Evolutionary conservation across 345 rosid genomes (phyloP), one percentile per base, ranked within the genome.

Genomic region (Aurinia saxatilis): DNA sequence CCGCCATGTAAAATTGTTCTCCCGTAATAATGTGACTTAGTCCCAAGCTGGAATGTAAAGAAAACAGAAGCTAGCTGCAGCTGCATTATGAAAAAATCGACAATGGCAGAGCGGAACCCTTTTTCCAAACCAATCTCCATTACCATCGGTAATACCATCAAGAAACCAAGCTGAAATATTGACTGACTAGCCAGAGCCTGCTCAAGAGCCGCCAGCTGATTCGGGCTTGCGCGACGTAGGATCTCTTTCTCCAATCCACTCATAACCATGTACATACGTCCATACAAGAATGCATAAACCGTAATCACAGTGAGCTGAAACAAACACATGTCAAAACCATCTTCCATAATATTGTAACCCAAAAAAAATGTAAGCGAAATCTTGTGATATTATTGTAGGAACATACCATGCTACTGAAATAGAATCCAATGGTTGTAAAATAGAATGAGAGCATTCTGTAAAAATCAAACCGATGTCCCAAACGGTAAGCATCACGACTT

Each of bases 31-130:
- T 93, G 97, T 34, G 90, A 82, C 75, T 86, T 93, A 19, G 99
- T 93, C 38, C 99, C 99, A 51, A 93, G 99, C 83, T 87, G 97
- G 80, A 93, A 93, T 2, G 97, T 87, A 60, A 93, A 93, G 77
- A 93, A 90, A 23, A 87, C 88, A 0, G 99, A 79, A 18, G 99
- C 99, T 49, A 90, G 84, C 71, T 93, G 97, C 65, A 93, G 81
- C 74, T 90, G 97, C 97, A 93, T 90, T 18, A 87, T 86, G 76
- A 93, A 74, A 53, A 93, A 87, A 53, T 87, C 92, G 34, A 81
- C 89, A 11, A 93, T 70, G 48, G 99, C 99, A 37, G 88, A 66
- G 34, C 97, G 87, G 25, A 90, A 90, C 17, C 99, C 99, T 73
- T 87, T 83, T 71, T 90, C 96, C 64, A 93, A 80, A 27, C 96